Evolutionary conservation across 345 rosid genomes (phyloP).

Genomic region (Salix caprea): DNA sequence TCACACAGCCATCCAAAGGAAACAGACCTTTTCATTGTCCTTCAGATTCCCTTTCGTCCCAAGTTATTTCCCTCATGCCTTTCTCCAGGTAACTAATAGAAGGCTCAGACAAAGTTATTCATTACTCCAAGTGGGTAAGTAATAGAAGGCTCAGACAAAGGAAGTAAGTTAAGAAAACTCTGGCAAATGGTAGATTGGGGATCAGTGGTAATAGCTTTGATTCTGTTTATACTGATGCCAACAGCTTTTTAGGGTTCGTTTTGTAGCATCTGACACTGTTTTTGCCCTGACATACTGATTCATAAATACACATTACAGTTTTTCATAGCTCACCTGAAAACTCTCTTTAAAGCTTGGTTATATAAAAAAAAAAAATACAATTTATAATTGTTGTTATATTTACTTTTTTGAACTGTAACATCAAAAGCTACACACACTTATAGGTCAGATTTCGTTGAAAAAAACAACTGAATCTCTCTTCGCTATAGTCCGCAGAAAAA

Average conservation of each 20-base stretch:
- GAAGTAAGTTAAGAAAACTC: background rate
- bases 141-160: background rate
- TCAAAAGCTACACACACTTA: too few relatives aligned
- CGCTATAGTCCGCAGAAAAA: background rate
- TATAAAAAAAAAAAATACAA: too few relatives aligned
- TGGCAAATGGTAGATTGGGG: conserved; percentile 17
- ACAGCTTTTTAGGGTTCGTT: too few relatives aligned
- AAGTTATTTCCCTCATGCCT: background rate
- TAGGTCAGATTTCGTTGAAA: background rate
- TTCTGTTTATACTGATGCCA: conserved; percentile 7
- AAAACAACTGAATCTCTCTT: background rate
- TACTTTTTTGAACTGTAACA: too few relatives aligned
- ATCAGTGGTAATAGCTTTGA: conserved; percentile 5
- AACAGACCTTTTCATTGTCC: background rate
- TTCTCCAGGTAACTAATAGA: background rate
- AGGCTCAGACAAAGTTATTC: background rate
- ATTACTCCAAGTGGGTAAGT: background rate
- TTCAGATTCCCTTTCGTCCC: background rate
- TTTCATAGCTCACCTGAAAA: too few relatives aligned
- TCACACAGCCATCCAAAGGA: background rate
- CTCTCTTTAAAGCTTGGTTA: too few relatives aligned
- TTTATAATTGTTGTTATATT: too few relatives aligned
- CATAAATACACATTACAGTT: too few relatives aligned
- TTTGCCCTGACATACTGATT: too few relatives aligned
- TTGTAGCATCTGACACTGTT: too few relatives aligned